Evolutionary conservation across 1,139 yeast species (phyloP).

Genomic region (Pneumocystis oryctolagi): DNA sequence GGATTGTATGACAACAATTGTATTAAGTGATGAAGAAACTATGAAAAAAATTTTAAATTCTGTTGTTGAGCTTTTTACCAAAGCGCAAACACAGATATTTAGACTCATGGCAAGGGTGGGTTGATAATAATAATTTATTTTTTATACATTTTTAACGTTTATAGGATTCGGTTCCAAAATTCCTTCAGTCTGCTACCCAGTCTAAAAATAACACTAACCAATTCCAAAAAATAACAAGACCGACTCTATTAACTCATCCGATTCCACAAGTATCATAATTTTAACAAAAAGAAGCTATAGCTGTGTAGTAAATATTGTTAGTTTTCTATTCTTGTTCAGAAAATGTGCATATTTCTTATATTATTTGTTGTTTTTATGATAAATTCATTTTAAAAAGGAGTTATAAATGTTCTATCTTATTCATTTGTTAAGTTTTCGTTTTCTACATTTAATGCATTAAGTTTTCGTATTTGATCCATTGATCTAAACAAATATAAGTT

Average conservation of each 20-base stretch:
- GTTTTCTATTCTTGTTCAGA: too few relatives aligned
- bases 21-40: slow-evolving; percentile 6
- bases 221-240: not conserved
- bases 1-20: slow-evolving; percentile 25
- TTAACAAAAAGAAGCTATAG: not conserved
- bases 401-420: too few relatives aligned
- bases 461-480: not conserved
- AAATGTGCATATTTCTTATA: too few relatives aligned
- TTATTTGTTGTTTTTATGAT: too few relatives aligned
- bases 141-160: not conserved
- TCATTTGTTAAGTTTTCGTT: not conserved
- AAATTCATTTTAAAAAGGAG: too few relatives aligned
- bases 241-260: not conserved
- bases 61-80: slow-evolving; percentile 12
- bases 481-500: not conserved
- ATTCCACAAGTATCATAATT: not conserved
- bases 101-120: slow-evolving; percentile 15
- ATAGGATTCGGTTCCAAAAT: slow-evolving; percentile 16
- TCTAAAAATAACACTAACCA: slow-evolving; percentile 6
- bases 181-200: slow-evolving; percentile 9
- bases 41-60: slow-evolving; percentile 10
- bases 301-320: not conserved
- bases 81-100: slow-evolving; percentile 16
- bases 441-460: not conserved
- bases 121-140: not conserved